Conservation (phyloP, 768 basidiomycete genomes). For the Ramaria rubella region DNA sequence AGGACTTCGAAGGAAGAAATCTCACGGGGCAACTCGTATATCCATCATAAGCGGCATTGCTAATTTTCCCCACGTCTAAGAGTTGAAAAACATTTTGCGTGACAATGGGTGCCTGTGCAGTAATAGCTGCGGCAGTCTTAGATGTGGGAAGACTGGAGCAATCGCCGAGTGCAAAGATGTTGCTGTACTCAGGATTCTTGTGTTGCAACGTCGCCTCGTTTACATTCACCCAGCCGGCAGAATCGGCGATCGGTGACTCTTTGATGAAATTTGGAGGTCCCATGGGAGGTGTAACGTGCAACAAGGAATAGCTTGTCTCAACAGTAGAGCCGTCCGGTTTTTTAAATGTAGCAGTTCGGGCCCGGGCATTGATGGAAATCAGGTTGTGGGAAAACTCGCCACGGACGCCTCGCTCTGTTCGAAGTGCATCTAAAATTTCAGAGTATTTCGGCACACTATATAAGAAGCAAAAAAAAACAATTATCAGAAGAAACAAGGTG, state of each 20-base stretch:
- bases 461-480: too few species aligned
- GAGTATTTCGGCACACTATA: constrained; percentile 85
- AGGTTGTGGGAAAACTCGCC: constrained; percentile 82
- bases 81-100: constrained; percentile 80
- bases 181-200: constrained; percentile 67
- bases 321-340: constrained; percentile 62
- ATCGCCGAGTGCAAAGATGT: constrained; percentile 91
- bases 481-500: too few species aligned
- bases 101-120: constrained; percentile 83
- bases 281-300: constrained; percentile 92
- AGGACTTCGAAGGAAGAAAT: too few species aligned
- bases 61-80: constrained; percentile 64
- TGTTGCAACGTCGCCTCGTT: constrained; percentile 77
- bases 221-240: constrained; percentile 85
- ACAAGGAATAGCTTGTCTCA: constrained; percentile 69
- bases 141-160: constrained; percentile 88
- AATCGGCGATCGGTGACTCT: constrained; percentile 69
- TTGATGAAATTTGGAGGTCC: constrained; percentile 80
- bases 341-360: constrained; percentile 80
- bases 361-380: constrained; percentile 59
- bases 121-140: constrained; percentile 94
- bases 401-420: constrained; percentile 73
- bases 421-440: constrained; percentile 72
- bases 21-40: constrained; percentile 84
- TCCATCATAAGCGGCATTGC: constrained; percentile 73